Percentiles rank a stretch among this genome's conserved stretches.
phyloP scores from a whole-genome alignment of 2,329 filamentous ascomycete species.

The Didymella glomerata region DNA sequence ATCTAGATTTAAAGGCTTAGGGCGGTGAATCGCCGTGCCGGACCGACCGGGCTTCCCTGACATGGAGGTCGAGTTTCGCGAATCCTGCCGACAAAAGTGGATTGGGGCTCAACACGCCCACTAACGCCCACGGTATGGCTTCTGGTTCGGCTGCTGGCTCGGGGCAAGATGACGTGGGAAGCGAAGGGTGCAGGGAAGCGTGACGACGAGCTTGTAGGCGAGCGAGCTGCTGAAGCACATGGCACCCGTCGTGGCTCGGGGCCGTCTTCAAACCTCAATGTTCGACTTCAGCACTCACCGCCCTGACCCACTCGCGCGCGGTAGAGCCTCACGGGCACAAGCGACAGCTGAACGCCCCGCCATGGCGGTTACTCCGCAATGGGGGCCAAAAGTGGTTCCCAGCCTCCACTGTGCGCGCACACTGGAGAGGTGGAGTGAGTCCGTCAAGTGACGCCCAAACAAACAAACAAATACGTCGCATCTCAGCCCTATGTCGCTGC shows the following conservation, averaged over 20 bases:
- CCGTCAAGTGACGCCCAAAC: background rate
- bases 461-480: background rate
- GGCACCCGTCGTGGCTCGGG: background rate
- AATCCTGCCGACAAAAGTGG: conserved; percentile 22
- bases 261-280: background rate
- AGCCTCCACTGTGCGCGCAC: conserved; percentile 11
- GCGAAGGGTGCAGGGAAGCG: background rate
- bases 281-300: conserved; percentile 2
- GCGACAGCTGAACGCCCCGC: conserved; percentile 17
- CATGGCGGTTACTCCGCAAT: conserved; percentile 8
- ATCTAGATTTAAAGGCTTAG: conserved; percentile 2
- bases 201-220: background rate
- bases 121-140: background rate
- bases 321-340: conserved; percentile 23
- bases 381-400: conserved; percentile 9
- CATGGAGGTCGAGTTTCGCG: conserved; percentile 9
- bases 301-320: conserved; percentile 13
- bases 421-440: conserved; percentile 1
- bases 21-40: conserved; percentile 15
- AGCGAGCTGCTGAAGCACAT: conserved; percentile 3
- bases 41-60: conserved; percentile 14
- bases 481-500: conserved; percentile 49
- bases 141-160: background rate
- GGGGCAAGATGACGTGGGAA: conserved; percentile 1
- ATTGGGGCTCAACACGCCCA: conserved; percentile 15